These are phyloP conservation scores for Leccinum cinnamomeum DNA, from an alignment of 1,284 basidiomycete genomes.

Conservation along the genomic window DNA sequence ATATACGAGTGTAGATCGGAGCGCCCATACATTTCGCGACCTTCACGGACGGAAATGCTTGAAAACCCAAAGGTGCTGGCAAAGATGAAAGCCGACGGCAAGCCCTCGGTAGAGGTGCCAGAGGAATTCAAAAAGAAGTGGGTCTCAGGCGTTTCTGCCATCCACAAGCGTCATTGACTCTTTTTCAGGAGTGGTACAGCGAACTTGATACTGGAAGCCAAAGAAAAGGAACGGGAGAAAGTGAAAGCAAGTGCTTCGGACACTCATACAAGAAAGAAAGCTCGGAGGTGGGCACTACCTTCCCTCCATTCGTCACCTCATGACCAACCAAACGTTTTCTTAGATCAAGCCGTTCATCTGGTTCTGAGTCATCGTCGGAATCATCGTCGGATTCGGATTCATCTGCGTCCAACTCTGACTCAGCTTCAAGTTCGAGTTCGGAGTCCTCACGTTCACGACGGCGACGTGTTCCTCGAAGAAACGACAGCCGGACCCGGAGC, in stretches of 20 bases:
- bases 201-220: conserved; percentile 69
- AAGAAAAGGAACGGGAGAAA: conserved; percentile 66
- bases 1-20: conserved; percentile 75
- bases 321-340: conserved; percentile 8
- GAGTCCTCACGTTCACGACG: conserved; percentile 44
- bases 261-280: conserved; percentile 46
- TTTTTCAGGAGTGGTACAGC: conserved; percentile 61
- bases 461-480: conserved; percentile 43
- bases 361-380: conserved; percentile 31
- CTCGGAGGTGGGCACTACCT: conserved; percentile 45
- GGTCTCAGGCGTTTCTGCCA: conserved; percentile 23
- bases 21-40: conserved; percentile 73
- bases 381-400: conserved; percentile 32
- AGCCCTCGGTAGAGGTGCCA: conserved; percentile 72
- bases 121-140: conserved; percentile 81
- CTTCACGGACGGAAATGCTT: conserved; percentile 73
- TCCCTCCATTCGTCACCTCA: background rate
- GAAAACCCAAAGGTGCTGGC: conserved; percentile 66
- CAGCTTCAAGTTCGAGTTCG: conserved; percentile 28
- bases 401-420: conserved; percentile 40
- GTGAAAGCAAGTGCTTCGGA: conserved; percentile 39
- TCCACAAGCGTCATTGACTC: conserved; percentile 8
- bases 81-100: conserved; percentile 63
- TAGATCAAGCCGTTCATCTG: conserved; percentile 25
- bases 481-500: conserved; percentile 20